Evolutionary conservation across 148 eudicot species (phyloP).

Genomic region (Tetragonia tetragonoides): DNA sequence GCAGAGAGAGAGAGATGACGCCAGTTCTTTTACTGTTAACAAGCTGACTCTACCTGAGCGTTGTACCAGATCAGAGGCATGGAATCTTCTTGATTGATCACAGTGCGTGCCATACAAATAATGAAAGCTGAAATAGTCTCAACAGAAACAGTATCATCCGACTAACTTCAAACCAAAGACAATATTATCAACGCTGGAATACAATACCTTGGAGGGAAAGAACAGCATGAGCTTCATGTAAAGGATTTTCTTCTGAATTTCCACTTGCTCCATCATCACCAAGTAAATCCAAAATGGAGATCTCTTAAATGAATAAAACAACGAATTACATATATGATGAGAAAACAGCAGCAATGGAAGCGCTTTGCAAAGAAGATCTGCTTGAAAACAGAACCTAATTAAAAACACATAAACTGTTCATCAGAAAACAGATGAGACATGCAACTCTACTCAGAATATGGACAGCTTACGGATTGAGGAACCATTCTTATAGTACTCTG

Average conservation of each 20-base stretch:
- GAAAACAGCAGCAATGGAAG: slow-evolving; percentile 8
- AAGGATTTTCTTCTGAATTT: slow-evolving; percentile 32
- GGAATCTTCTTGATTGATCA: neutral
- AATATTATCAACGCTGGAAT: neutral
- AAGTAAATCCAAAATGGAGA: slow-evolving; percentile 69
- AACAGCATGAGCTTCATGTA: slow-evolving; percentile 70
- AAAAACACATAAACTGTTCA: neutral
- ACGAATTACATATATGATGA: slow-evolving; percentile 10
- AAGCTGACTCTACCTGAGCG: too few relatives aligned
- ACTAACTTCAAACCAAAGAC: slow-evolving; percentile 3
- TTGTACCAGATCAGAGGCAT: neutral
- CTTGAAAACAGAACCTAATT: neutral
- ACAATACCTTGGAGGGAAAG: slow-evolving; percentile 69
- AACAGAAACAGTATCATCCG: neutral
- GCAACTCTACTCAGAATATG: neutral
- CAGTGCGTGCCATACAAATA: neutral
- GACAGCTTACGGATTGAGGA: slow-evolving; percentile 42
- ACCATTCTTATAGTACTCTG: slow-evolving; percentile 35
- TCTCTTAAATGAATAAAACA: slow-evolving; percentile 36
- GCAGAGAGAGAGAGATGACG: too few relatives aligned
- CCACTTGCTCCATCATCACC: slow-evolving; percentile 58
- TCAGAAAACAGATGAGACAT: neutral
- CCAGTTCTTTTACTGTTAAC: too few relatives aligned
- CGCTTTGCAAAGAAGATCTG: neutral
- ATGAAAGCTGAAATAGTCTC: neutral